A percentile compares a stretch with the other conserved stretches of the same genome.
Evolutionary conservation across 73 alveolate species (phyloP).

Genomic region (Paramecium sexaurelia): DNA sequence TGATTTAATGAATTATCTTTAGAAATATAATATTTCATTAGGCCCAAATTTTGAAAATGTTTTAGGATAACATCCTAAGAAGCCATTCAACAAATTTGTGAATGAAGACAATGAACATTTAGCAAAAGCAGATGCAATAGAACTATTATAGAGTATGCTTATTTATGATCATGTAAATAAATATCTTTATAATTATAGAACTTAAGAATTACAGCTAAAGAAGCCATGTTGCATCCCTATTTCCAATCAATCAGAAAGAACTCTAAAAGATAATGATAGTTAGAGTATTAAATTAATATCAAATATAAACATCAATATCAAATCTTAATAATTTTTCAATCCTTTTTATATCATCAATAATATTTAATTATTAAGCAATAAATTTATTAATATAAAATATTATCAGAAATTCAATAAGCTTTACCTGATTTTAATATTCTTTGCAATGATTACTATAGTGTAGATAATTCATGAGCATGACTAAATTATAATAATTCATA

Average conservation of each 20-base stretch:
- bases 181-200: not conserved
- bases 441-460: not conserved
- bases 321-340: no score
- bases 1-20: constrained; percentile 74
- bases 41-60: constrained; percentile 72
- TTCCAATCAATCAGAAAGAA: constrained; percentile 61
- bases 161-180: constrained; percentile 77
- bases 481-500: not conserved
- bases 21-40: constrained; percentile 75
- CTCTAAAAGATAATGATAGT: constrained; percentile 31
- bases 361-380: not conserved
- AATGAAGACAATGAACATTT: constrained; percentile 81
- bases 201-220: constrained; percentile 83
- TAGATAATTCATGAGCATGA: constrained; percentile 27
- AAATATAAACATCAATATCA: not conserved
- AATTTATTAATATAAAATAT: constrained; percentile 16
- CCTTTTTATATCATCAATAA: no score
- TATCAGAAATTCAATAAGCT: constrained; percentile 23
- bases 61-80: constrained; percentile 77
- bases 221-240: constrained; percentile 85
- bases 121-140: constrained; percentile 86
- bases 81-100: constrained; percentile 79
- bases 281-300: constrained; percentile 15
- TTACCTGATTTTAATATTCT: constrained; percentile 8
- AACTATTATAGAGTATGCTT: constrained; percentile 82